These are phyloP conservation scores for Boletellus emodensis DNA, from an alignment of 768 basidiomycete genomes.

Conservation along the genomic window DNA sequence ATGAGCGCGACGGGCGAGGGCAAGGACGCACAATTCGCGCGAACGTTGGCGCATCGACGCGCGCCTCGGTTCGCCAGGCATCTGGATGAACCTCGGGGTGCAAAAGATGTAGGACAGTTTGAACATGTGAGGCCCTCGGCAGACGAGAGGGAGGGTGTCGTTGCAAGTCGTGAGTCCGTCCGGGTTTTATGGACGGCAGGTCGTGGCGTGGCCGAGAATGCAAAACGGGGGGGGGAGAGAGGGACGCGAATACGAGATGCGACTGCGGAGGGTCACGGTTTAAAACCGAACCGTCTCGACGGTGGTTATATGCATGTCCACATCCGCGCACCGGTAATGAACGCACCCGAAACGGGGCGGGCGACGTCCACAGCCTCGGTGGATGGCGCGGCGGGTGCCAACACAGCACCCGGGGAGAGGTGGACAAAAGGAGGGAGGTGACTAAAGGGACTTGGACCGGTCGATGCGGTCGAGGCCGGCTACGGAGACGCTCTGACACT, in stretches of 20 bases:
- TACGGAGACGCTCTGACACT: no score
- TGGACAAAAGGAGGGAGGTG: conserved; percentile 2
- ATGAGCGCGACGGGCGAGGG: no score
- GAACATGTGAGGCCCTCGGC: conserved; percentile 27
- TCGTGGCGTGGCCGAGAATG: not conserved
- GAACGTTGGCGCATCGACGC: conserved; percentile 22
- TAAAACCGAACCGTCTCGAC: not conserved
- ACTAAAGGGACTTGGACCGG: no score
- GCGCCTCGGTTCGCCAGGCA: conserved; percentile 40
- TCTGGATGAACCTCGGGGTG: conserved; percentile 48
- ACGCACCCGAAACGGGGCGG: conserved; percentile 13
- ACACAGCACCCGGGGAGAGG: not conserved
- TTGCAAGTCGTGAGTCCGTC: no score
- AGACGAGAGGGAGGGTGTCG: not conserved
- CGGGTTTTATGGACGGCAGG: not conserved
- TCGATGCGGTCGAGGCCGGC: no score
- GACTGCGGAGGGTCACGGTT: not conserved
- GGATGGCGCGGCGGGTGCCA: not conserved
- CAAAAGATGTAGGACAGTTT: conserved; percentile 51
- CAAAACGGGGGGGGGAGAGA: no score
- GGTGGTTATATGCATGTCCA: conserved; percentile 9
- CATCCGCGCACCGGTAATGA: conserved; percentile 9
- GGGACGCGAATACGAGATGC: no score
- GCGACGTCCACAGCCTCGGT: conserved; percentile 9
- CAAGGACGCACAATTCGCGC: conserved; percentile 23